Conservation (phyloP, 2,329 filamentous ascomycete species). For the Sporothrix euskadiensis region DNA sequence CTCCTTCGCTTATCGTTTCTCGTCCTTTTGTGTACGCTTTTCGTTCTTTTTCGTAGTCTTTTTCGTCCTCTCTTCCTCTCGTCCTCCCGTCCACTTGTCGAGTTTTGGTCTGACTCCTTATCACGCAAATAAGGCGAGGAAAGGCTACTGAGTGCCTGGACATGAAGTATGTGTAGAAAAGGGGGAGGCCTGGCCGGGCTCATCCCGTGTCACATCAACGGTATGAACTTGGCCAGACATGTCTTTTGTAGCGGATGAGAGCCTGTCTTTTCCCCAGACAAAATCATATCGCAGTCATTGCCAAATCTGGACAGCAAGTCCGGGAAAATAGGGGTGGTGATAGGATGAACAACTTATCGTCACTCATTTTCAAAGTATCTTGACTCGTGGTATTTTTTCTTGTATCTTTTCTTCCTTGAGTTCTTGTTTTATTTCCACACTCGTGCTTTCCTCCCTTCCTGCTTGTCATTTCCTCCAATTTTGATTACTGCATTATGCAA, state of each 20-base stretch:
- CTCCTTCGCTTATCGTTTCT: not conserved
- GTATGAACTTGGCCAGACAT: not conserved
- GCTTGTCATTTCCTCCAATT: not conserved
- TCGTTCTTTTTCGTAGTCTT: not conserved
- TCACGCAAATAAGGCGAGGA: not conserved
- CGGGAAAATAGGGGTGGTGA: not conserved
- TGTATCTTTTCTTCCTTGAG: not conserved
- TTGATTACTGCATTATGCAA: slow-evolving; percentile 22
- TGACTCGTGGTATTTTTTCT: not conserved
- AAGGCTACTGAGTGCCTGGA: too few relatives aligned
- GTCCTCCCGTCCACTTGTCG: not conserved
- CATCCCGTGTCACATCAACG: slow-evolving; percentile 2
- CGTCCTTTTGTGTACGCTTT: not conserved
- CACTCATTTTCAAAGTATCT: not conserved
- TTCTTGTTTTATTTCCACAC: not conserved
- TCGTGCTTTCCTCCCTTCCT: not conserved
- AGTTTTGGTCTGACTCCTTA: not conserved
- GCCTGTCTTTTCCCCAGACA: not conserved
- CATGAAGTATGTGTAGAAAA: not conserved
- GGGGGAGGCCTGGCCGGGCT: not conserved
- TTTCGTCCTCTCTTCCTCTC: not conserved
- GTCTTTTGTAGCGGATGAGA: not conserved
- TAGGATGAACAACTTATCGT: not conserved
- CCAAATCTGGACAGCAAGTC: slow-evolving; percentile 3
- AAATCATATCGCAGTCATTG: slow-evolving; percentile 26